Conservation (phyloP, 257 asterid genomes). For the Solanum corneliomulleri region DNA sequence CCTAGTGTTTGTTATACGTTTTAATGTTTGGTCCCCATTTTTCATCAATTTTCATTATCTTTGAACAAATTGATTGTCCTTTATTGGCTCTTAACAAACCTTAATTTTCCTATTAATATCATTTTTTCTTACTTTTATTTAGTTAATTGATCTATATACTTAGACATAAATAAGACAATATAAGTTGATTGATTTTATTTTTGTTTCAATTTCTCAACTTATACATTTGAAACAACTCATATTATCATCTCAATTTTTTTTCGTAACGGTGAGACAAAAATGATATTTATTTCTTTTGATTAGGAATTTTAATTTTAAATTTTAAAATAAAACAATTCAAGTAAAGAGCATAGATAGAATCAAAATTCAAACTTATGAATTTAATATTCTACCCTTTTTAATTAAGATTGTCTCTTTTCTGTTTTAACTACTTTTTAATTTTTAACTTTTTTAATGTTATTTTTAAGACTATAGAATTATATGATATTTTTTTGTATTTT, state of each 20-base stretch:
- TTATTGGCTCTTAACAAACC: neutral
- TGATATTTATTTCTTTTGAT: neutral
- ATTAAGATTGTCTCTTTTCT: neutral
- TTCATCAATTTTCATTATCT: neutral
- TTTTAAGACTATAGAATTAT: too few relatives aligned
- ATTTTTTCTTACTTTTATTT: neutral
- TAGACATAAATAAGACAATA: too few relatives aligned
- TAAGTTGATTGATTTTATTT: neutral
- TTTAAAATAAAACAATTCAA: neutral
- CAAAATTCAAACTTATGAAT: neutral
- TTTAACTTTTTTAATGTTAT: too few relatives aligned
- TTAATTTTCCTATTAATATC: neutral
- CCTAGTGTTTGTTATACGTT: neutral
- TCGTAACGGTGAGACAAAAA: neutral
- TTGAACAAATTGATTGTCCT: neutral
- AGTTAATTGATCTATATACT: too few relatives aligned
- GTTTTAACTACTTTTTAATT: too few relatives aligned
- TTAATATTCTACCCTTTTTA: neutral
- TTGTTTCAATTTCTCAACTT: neutral
- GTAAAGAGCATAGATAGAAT: too few relatives aligned
- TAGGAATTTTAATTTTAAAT: neutral
- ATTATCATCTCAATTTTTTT: neutral
- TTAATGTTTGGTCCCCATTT: neutral
- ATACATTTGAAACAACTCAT: neutral
- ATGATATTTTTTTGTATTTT: too few relatives aligned